A percentile compares a stretch with the other conserved stretches of the same genome.
Conservation (phyloP, 2,329 filamentous ascomycete species). For the Chrysoporthe deuterocubensis region DNA sequence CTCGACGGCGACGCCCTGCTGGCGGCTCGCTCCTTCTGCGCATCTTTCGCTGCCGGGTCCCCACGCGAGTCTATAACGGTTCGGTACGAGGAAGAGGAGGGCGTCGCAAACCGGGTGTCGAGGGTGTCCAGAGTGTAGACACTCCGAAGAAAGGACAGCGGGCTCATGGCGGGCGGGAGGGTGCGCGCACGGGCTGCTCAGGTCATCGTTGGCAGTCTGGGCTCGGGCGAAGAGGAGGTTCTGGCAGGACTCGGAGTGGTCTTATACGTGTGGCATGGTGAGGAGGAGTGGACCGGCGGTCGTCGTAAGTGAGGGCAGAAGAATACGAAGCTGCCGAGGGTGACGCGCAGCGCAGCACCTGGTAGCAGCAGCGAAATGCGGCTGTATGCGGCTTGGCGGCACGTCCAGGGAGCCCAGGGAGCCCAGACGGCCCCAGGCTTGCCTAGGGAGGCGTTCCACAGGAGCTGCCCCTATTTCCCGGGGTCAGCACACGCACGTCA, state of each 20-base stretch:
- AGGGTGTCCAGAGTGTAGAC: slow-evolving; percentile 55
- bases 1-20: slow-evolving; percentile 62
- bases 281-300: neutral
- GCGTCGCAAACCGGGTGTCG: slow-evolving; percentile 59
- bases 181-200: slow-evolving; percentile 12
- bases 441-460: neutral
- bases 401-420: neutral
- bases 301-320: slow-evolving; percentile 4
- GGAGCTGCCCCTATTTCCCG: slow-evolving; percentile 16
- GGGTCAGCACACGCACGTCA: neutral
- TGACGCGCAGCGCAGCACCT: neutral
- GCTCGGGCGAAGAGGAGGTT: neutral
- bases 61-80: slow-evolving; percentile 56
- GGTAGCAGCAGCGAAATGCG: slow-evolving; percentile 5
- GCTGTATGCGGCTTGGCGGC: slow-evolving; percentile 5
- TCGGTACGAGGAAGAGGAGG: slow-evolving; percentile 70
- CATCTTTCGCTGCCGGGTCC: slow-evolving; percentile 47
- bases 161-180: slow-evolving; percentile 24
- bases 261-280: slow-evolving; percentile 2
- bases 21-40: slow-evolving; percentile 48
- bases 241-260: neutral
- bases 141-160: slow-evolving; percentile 54
- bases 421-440: no score
- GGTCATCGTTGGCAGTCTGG: slow-evolving; percentile 18
- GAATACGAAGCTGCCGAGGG: slow-evolving; percentile 10